Evolutionary conservation across 179 eudicot species (phyloP).

Genomic region (Corrigiola litoralis): DNA sequence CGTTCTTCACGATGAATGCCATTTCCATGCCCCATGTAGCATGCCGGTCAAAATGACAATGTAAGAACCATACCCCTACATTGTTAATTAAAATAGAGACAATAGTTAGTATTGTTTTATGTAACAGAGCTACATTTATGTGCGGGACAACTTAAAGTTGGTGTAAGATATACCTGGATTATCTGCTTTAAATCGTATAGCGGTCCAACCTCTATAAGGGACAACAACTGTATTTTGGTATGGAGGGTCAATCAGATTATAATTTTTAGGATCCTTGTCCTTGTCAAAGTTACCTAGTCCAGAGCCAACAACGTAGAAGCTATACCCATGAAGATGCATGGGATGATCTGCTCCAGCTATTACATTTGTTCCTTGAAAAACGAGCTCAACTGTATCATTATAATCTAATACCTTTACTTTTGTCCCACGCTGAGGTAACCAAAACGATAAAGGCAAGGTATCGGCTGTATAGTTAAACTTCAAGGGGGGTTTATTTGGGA

Average conservation of each 20-base stretch:
- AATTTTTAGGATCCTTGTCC: constrained; percentile 18
- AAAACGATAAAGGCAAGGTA: not conserved
- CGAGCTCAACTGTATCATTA: constrained; percentile 26
- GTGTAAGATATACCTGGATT: constrained; percentile 18
- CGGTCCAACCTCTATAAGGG: constrained; percentile 23
- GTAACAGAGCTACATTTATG: too few relatives aligned
- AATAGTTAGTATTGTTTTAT: too few relatives aligned
- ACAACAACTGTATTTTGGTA: constrained; percentile 22
- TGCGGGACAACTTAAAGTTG: not conserved
- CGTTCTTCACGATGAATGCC: constrained; percentile 31
- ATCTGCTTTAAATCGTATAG: constrained; percentile 23
- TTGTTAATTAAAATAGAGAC: not conserved
- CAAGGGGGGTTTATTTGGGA: constrained; percentile 19
- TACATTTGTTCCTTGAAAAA: constrained; percentile 21
- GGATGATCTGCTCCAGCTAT: constrained; percentile 26
- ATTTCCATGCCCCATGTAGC: constrained; percentile 32
- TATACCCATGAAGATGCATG: constrained; percentile 34
- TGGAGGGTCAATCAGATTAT: constrained; percentile 30
- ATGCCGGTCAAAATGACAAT: constrained; percentile 25
- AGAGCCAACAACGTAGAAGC: constrained; percentile 29
- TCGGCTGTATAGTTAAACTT: constrained; percentile 17
- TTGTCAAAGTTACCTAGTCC: constrained; percentile 23
- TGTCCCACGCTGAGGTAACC: constrained; percentile 13
- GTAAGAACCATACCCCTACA: constrained; percentile 21
- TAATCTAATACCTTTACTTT: constrained; percentile 21